Conservation (phyloP, 495 filamentous ascomycete genomes). For the Podospora appendiculata region DNA sequence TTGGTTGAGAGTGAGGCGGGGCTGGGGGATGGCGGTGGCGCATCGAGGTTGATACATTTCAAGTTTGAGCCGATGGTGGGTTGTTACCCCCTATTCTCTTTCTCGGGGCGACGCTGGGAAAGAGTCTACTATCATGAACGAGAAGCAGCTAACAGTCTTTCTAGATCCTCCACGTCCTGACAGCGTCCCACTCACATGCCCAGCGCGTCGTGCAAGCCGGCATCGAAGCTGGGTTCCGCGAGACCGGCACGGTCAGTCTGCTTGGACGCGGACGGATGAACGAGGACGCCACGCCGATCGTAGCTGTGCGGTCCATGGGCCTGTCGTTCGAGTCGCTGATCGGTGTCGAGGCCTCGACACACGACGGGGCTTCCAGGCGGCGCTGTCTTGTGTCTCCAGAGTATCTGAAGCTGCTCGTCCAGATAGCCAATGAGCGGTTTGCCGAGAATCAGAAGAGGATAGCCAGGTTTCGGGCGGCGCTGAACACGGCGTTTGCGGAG, state of each 20-base stretch:
- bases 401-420: slow-evolving; percentile 56
- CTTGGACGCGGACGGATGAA: not conserved
- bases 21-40: slow-evolving; percentile 5
- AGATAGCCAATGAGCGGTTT: slow-evolving; percentile 71
- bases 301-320: slow-evolving; percentile 75
- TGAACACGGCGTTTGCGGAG: slow-evolving; percentile 27
- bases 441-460: slow-evolving; percentile 63
- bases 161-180: slow-evolving; percentile 82
- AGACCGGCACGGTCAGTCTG: slow-evolving; percentile 62
- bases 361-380: slow-evolving; percentile 16
- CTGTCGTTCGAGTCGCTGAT: slow-evolving; percentile 72
- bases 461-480: slow-evolving; percentile 45
- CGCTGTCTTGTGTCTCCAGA: slow-evolving; percentile 42
- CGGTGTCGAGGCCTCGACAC: slow-evolving; percentile 38
- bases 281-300: slow-evolving; percentile 51
- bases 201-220: slow-evolving; percentile 65
- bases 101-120: no score
- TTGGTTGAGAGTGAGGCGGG: slow-evolving; percentile 4
- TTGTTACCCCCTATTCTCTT: not conserved
- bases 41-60: slow-evolving; percentile 65
- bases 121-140: not conserved
- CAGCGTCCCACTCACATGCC: slow-evolving; percentile 63
- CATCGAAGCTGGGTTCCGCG: slow-evolving; percentile 75
- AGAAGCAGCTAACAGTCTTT: slow-evolving; percentile 3
- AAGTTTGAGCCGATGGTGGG: slow-evolving; percentile 93